Percentiles rank a stretch among this genome's conserved stretches.
phyloP scores from a whole-genome alignment of 495 filamentous ascomycete genomes.

The Trypethelium eluteriae region DNA sequence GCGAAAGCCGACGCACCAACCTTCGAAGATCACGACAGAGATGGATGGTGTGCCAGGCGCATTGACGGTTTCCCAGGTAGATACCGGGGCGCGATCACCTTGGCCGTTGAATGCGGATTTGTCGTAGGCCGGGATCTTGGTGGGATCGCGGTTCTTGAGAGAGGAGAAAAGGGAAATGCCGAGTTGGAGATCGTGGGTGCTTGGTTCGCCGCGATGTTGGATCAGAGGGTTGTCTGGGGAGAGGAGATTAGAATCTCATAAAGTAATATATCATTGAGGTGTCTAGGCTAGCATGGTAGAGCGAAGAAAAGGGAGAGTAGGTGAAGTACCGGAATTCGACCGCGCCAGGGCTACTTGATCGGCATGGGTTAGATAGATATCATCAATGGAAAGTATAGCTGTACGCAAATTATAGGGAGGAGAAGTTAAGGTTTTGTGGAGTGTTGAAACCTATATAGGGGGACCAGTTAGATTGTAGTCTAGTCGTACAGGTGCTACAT shows the following conservation, averaged over 20 bases:
- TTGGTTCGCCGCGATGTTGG: conserved; percentile 75
- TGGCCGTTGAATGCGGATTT: conserved; percentile 70
- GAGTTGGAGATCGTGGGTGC: conserved; percentile 74
- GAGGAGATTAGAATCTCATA: neutral
- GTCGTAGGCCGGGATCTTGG: conserved; percentile 69
- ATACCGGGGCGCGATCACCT: conserved; percentile 63
- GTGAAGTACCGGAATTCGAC: conserved; percentile 40
- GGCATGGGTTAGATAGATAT: conserved; percentile 73
- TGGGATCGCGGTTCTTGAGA: conserved; percentile 45
- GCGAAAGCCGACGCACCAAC: conserved; percentile 87
- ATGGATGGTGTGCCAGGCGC: conserved; percentile 43
- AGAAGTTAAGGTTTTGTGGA: conserved; percentile 58
- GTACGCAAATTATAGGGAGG: conserved; percentile 61
- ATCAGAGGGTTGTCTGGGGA: conserved; percentile 57
- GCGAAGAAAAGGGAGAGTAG: neutral
- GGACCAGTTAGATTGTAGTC: too few relatives aligned
- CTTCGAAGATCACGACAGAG: conserved; percentile 74
- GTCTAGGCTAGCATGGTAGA: neutral
- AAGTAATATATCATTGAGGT: too few relatives aligned
- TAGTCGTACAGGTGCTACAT: too few relatives aligned
- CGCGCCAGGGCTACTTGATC: conserved; percentile 63
- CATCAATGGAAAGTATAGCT: conserved; percentile 78
- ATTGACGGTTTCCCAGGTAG: conserved; percentile 58
- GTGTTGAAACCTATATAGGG: conserved; percentile 48
- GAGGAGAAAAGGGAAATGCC: conserved; percentile 54